Conservation (phyloP, 805 yeast species). For the Nakazawaea sp. region DNA sequence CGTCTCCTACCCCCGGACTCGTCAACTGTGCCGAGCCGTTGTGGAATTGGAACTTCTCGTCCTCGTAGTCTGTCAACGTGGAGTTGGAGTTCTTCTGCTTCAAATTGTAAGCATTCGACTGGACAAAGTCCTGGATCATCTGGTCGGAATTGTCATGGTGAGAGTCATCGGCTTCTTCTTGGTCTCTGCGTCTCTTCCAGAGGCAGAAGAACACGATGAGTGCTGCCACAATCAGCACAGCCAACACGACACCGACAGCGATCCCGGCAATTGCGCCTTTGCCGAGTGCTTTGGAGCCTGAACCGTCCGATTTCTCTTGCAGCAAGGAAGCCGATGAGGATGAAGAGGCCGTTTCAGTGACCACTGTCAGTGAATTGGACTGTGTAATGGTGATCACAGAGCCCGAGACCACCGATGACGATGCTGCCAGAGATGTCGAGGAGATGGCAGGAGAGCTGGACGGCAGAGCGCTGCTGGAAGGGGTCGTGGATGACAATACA, state of each 20-base stretch:
- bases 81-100: conserved; percentile 13
- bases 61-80: conserved; percentile 14
- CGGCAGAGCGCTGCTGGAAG: conserved; percentile 12
- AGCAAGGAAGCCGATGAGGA: conserved; percentile 3
- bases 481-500: conserved; percentile 14
- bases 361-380: conserved; percentile 13
- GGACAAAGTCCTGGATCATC: conserved; percentile 10
- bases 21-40: conserved; percentile 16
- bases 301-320: background rate
- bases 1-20: no score
- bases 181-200: background rate
- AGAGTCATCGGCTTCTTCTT: background rate
- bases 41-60: conserved; percentile 2
- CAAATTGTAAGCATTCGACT: conserved; percentile 6
- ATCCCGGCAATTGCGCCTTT: conserved; percentile 10
- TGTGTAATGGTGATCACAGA: conserved; percentile 15
- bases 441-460: conserved; percentile 12
- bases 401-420: conserved; percentile 7
- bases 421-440: conserved; percentile 2
- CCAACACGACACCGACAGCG: conserved; percentile 24
- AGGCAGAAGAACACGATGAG: conserved; percentile 9
- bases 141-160: conserved; percentile 3
- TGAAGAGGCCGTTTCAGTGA: conserved; percentile 13
- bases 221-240: conserved; percentile 18
- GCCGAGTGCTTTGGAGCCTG: conserved; percentile 15